Conservation (phyloP, 495 filamentous ascomycete species). For the Aspergillus diversus region DNA sequence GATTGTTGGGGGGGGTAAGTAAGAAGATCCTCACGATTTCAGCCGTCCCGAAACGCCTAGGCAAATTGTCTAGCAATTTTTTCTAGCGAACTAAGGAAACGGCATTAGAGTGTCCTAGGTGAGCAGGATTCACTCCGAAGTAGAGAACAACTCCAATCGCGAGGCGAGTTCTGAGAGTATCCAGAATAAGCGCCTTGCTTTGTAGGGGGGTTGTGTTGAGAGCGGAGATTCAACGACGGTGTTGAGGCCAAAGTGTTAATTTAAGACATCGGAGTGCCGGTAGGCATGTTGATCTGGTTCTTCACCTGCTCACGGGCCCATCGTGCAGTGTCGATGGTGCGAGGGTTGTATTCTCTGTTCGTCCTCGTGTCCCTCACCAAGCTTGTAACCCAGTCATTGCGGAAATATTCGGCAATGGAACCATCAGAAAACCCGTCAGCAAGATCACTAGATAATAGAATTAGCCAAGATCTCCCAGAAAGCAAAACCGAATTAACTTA, state of each 20-base stretch:
- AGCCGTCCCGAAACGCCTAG: conserved; percentile 3
- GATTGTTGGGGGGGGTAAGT: conserved; percentile 5
- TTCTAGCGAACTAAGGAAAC: conserved; percentile 22
- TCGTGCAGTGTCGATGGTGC: conserved; percentile 90
- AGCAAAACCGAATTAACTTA: conserved; percentile 47
- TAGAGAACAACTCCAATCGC: conserved; percentile 10
- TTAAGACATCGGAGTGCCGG: conserved; percentile 44
- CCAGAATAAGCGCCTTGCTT: conserved; percentile 18
- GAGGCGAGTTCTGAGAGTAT: conserved; percentile 24
- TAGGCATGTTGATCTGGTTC: conserved; percentile 68
- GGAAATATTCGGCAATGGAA: conserved; percentile 80
- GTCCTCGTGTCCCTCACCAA: conserved; percentile 86
- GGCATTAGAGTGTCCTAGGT: conserved; percentile 19
- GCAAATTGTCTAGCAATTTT: conserved; percentile 6
- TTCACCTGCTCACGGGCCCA: conserved; percentile 98
- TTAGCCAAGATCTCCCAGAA: conserved; percentile 37
- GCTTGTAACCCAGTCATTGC: conserved; percentile 82
- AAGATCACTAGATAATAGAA: conserved; percentile 69
- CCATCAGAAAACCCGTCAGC: conserved; percentile 92
- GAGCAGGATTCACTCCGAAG: conserved; percentile 14
- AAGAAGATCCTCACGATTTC: conserved; percentile 1
- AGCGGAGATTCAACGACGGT: conserved; percentile 11
- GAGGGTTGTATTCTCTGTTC: conserved; percentile 78
- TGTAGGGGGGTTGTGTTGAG: conserved; percentile 11
- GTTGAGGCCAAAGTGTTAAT: not conserved